A percentile compares a stretch with the other conserved stretches of the same genome.
phyloP scores from a whole-genome alignment of 1,284 basidiomycete species.

The Trichosporon inkin region DNA sequence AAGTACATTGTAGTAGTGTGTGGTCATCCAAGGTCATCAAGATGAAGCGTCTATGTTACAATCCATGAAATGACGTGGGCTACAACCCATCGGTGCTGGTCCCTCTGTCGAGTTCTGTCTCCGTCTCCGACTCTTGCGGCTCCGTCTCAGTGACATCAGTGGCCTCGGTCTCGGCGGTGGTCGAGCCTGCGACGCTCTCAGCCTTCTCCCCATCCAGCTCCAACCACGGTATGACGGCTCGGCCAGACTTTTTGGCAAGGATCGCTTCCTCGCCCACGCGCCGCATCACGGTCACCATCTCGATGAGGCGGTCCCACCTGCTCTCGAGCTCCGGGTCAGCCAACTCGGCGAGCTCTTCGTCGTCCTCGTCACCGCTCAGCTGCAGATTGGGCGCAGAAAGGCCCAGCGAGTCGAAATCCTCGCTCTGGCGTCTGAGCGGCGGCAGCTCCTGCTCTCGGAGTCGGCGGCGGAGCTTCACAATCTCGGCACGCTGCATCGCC shows the following conservation, averaged over 20 bases:
- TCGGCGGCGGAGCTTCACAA: constrained; percentile 38
- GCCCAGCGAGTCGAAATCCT: no score
- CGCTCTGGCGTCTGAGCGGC: neutral
- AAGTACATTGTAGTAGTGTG: neutral
- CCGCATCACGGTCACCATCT: constrained; percentile 34
- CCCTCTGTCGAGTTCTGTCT: neutral
- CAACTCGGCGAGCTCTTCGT: constrained; percentile 27
- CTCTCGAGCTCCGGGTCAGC: constrained; percentile 39
- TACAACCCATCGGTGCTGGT: neutral
- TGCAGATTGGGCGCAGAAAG: neutral
- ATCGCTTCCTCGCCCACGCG: constrained; percentile 33
- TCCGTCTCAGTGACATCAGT: neutral
- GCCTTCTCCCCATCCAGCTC: neutral
- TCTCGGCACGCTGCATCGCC: constrained; percentile 44
- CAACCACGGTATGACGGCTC: neutral
- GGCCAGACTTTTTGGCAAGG: neutral
- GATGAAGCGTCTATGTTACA: neutral
- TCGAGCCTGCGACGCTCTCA: neutral
- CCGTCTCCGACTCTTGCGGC: neutral
- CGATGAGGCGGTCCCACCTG: constrained; percentile 41
- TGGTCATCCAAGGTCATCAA: neutral
- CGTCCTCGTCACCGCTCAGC: constrained; percentile 10
- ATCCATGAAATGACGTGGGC: neutral
- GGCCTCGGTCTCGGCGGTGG: neutral
- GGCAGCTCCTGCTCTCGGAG: constrained; percentile 28